Evolutionary conservation across 768 basidiomycete genomes (phyloP).

Genomic region (Calocybe gangraenosa): DNA sequence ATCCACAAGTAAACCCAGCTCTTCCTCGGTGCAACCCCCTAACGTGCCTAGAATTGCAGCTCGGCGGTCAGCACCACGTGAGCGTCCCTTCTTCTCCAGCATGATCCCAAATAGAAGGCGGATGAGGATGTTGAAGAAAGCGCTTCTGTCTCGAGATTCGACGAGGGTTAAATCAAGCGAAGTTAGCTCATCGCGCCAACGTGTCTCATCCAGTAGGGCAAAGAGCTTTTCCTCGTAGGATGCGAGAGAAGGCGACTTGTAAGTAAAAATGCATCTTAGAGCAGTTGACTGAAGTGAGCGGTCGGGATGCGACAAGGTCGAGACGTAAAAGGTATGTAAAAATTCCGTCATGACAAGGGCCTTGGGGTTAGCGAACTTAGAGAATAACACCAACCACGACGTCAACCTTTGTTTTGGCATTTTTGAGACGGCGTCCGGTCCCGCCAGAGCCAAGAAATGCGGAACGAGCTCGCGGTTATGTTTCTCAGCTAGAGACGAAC

Average conservation of each 20-base stretch:
- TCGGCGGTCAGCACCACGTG: constrained; percentile 63
- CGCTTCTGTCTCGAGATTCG: constrained; percentile 51
- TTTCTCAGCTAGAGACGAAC: constrained; percentile 72
- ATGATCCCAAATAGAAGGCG: constrained; percentile 85
- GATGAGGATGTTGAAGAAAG: constrained; percentile 66
- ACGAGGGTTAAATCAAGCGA: constrained; percentile 60
- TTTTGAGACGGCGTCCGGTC: constrained; percentile 32
- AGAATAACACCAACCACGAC: constrained; percentile 80
- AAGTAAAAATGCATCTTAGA: constrained; percentile 76
- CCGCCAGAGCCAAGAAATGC: constrained; percentile 60
- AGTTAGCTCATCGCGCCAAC: constrained; percentile 87
- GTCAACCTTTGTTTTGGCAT: constrained; percentile 60
- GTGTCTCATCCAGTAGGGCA: constrained; percentile 73
- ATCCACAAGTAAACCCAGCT: constrained; percentile 74
- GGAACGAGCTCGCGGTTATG: constrained; percentile 88
- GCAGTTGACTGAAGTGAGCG: constrained; percentile 70
- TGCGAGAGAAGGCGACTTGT: constrained; percentile 59
- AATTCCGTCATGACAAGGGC: constrained; percentile 67
- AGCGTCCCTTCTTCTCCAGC: constrained; percentile 71
- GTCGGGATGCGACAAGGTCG: constrained; percentile 85
- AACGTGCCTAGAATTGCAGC: constrained; percentile 73
- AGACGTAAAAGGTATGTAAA: constrained; percentile 61
- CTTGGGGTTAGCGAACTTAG: constrained; percentile 92
- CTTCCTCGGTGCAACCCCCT: constrained; percentile 64
- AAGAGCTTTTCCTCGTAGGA: constrained; percentile 63